phyloP scores from a whole-genome alignment of 306 rosid species.

The Prunus fruticosa region DNA sequence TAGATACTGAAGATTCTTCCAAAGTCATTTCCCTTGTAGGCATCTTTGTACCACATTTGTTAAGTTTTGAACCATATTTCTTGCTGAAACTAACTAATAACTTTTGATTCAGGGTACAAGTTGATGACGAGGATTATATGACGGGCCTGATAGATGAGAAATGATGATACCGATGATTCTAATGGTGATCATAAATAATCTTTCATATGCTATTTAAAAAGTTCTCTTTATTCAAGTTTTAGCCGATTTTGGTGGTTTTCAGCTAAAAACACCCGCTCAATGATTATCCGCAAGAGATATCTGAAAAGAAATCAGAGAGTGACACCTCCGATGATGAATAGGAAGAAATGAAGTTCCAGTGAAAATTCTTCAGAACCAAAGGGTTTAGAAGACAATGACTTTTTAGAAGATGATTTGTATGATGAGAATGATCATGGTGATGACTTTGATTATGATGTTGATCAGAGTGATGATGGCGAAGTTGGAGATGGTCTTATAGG shows the following conservation, averaged over 20 bases:
- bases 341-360: conserved; percentile 26
- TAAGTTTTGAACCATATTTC: conserved; percentile 1
- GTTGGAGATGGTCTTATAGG: conserved; percentile 21
- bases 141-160: conserved; percentile 65
- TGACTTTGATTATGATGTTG: conserved; percentile 19
- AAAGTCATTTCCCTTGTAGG: conserved; percentile 72
- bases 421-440: conserved; percentile 15
- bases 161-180: conserved; percentile 73
- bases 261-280: conserved; percentile 69
- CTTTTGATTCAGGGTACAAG: conserved; percentile 63
- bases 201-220: conserved; percentile 3
- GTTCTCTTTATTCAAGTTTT: background rate
- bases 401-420: conserved; percentile 36
- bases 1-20: conserved; percentile 31
- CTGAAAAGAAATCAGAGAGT: conserved; percentile 41
- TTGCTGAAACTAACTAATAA: conserved; percentile 19
- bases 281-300: conserved; percentile 81
- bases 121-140: conserved; percentile 70
- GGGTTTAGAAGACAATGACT: conserved; percentile 17
- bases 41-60: conserved; percentile 17
- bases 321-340: conserved; percentile 48
- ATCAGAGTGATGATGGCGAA: conserved; percentile 17
- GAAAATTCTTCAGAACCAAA: conserved; percentile 30
- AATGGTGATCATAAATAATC: conserved; percentile 52
- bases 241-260: conserved; percentile 27